Evolutionary conservation across 1,284 basidiomycete genomes (phyloP).

Genomic region (Omphalotus olearius): DNA sequence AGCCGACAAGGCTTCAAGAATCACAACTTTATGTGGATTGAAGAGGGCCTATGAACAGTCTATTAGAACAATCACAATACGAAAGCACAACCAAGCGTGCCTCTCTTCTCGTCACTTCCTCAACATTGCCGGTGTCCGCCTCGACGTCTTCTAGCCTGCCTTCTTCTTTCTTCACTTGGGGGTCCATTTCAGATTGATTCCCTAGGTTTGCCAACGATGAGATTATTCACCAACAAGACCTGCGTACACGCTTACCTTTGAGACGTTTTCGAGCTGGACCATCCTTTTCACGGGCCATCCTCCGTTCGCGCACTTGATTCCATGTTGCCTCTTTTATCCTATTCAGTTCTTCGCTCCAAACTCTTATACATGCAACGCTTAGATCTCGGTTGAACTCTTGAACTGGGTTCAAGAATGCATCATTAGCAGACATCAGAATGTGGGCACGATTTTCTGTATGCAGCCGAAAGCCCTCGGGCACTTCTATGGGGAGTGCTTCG

Average conservation of each 20-base stretch:
- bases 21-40: conserved; percentile 65
- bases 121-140: background rate
- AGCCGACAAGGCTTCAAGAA: conserved; percentile 95
- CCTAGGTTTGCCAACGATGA: background rate
- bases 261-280: conserved; percentile 17
- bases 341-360: conserved; percentile 79
- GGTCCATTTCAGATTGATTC: background rate
- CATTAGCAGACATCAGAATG: conserved; percentile 77
- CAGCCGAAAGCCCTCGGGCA: conserved; percentile 75
- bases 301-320: conserved; percentile 37
- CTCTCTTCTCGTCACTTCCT: background rate
- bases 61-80: background rate
- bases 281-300: conserved; percentile 23
- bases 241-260: conserved; percentile 17
- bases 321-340: conserved; percentile 62
- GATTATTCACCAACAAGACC: background rate
- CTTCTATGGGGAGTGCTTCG: conserved; percentile 21
- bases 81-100: background rate
- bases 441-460: conserved; percentile 85
- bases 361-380: conserved; percentile 84
- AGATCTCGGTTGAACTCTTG: conserved; percentile 98
- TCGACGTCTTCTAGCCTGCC: background rate
- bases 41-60: conserved; percentile 28
- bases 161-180: background rate
- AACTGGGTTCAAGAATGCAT: conserved; percentile 95